Evolutionary conservation across 2,329 filamentous ascomycete genomes (phyloP).

Genomic region (Hirsutella minnesotensis): DNA sequence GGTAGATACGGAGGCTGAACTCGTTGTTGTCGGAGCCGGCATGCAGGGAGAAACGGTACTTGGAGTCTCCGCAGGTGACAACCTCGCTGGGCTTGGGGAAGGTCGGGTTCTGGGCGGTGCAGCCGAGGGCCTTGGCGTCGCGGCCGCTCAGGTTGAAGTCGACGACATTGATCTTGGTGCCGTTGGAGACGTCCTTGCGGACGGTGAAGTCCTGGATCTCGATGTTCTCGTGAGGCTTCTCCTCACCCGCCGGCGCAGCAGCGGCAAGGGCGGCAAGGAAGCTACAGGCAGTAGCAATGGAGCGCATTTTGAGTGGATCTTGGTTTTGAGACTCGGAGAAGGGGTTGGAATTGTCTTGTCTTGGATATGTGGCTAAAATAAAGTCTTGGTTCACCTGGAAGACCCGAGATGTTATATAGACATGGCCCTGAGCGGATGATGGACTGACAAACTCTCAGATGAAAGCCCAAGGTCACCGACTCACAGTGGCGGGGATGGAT

Average conservation of each 20-base stretch:
- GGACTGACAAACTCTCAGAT: too few relatives aligned
- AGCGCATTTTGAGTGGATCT: not conserved
- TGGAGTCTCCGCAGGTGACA: conserved; percentile 13
- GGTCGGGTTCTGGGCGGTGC: conserved; percentile 5
- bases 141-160: conserved; percentile 11
- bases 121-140: conserved; percentile 8
- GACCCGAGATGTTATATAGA: too few relatives aligned
- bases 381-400: too few relatives aligned
- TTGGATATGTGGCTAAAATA: too few relatives aligned
- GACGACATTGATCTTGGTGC: conserved; percentile 6
- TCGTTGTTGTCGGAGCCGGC: conserved; percentile 5
- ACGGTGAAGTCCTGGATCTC: conserved; percentile 11
- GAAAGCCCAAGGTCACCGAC: too few relatives aligned
- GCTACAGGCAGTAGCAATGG: not conserved
- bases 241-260: not conserved
- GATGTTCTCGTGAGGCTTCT: conserved; percentile 12
- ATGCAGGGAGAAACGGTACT: conserved; percentile 16
- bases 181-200: conserved; percentile 8
- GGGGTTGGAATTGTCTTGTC: too few relatives aligned
- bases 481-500: too few relatives aligned
- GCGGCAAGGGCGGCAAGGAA: not conserved
- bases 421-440: too few relatives aligned
- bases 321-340: too few relatives aligned
- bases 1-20: conserved; percentile 12
- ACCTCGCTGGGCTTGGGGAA: conserved; percentile 10